Conservation (phyloP, 495 filamentous ascomycete species). For the Rhypophila decipiens region DNA sequence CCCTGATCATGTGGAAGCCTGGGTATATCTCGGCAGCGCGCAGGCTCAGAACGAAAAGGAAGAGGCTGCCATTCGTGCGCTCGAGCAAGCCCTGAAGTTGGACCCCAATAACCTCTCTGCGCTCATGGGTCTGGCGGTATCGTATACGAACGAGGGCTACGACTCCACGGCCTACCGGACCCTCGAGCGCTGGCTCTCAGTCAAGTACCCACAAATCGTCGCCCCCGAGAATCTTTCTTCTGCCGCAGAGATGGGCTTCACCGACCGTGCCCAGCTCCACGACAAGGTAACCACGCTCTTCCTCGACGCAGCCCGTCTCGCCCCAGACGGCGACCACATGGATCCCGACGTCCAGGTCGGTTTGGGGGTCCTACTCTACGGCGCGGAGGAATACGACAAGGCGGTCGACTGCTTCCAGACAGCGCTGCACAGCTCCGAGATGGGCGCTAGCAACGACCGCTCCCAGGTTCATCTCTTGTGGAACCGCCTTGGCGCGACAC, state of each 20-base stretch:
- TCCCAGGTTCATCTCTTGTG: constrained; percentile 86
- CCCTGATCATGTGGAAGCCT: constrained; percentile 79
- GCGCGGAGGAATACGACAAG: constrained; percentile 94
- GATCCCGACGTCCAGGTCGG: constrained; percentile 98
- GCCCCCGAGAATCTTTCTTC: constrained; percentile 58
- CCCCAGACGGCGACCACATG: constrained; percentile 79
- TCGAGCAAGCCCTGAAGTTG: constrained; percentile 84
- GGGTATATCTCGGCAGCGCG: constrained; percentile 81
- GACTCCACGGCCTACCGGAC: constrained; percentile 94
- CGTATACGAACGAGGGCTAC: constrained; percentile 99
- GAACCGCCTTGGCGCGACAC: constrained; percentile 94
- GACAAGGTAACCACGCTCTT: constrained; percentile 85
- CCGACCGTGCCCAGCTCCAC: constrained; percentile 83
- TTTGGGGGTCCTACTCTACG: constrained; percentile 95
- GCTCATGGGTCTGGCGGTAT: constrained; percentile 91
- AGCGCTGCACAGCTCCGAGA: constrained; percentile 75
- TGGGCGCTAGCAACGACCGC: constrained; percentile 65
- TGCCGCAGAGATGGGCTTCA: constrained; percentile 76
- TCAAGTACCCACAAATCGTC: constrained; percentile 83
- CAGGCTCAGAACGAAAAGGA: constrained; percentile 99
- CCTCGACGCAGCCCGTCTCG: constrained; percentile 85
- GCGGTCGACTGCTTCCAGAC: constrained; percentile 97
- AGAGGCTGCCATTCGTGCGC: constrained; percentile 90
- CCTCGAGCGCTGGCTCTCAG: constrained; percentile 89
- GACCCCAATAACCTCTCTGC: constrained; percentile 82